These are phyloP conservation scores for Aspergillus sp. DNA, from an alignment of 2,329 filamentous ascomycete genomes.

Conservation along the genomic window DNA sequence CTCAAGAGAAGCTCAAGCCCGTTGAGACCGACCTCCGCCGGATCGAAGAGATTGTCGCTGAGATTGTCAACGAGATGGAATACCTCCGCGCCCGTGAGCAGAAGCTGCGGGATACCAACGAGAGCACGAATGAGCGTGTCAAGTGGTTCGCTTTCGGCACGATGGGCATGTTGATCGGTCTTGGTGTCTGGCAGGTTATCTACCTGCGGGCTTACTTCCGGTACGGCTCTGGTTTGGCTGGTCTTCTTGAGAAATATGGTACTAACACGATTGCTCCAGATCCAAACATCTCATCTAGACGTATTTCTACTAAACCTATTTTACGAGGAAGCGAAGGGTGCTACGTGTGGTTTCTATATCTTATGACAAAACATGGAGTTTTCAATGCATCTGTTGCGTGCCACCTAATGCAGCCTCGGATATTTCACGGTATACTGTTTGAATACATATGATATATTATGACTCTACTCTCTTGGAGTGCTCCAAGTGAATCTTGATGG, in stretches of 20 bases:
- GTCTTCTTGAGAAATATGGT: background rate
- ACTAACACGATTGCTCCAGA: constrained; percentile 41
- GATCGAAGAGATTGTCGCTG: constrained; percentile 86
- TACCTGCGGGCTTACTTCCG: constrained; percentile 98
- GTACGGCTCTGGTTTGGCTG: constrained; percentile 47
- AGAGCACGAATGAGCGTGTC: constrained; percentile 98
- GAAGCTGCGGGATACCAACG: constrained; percentile 96
- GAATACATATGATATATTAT: constrained; percentile 30
- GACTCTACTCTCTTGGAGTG: constrained; percentile 12
- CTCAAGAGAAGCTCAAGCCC: constrained; percentile 95
- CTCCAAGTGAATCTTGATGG: constrained; percentile 1
- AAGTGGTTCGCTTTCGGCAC: constrained; percentile 98
- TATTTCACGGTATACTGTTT: constrained; percentile 27
- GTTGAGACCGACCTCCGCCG: constrained; percentile 92
- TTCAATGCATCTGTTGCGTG: constrained; percentile 26
- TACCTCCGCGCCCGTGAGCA: constrained; percentile 89
- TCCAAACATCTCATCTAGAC: constrained; percentile 71
- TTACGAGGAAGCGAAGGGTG: constrained; percentile 15
- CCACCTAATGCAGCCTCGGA: constrained; percentile 24
- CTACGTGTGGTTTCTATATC: constrained; percentile 23
- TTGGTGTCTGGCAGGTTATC: constrained; percentile 97
- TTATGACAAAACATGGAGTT: constrained; percentile 29
- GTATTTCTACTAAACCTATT: constrained; percentile 9
- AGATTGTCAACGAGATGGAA: constrained; percentile 94
- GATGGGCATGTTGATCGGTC: constrained; percentile 83